Evolutionary conservation across 306 rosid species (phyloP).

Genomic region (Prunus dulcis): DNA sequence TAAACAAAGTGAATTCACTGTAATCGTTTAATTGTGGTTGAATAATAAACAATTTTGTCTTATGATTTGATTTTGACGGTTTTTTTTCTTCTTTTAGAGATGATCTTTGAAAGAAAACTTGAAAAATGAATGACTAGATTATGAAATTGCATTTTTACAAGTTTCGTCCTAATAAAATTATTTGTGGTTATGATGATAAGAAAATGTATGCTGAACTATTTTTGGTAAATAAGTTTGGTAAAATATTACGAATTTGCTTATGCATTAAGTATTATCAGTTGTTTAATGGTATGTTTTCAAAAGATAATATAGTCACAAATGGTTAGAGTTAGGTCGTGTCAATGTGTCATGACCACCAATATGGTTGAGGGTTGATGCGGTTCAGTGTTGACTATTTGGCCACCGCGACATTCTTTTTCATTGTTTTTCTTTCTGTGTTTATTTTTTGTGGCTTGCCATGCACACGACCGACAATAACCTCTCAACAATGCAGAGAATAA

Average conservation of each 20-base stretch:
- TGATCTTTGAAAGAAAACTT: too few relatives aligned
- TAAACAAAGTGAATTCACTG: too few relatives aligned
- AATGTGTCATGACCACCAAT: not conserved
- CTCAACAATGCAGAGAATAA: not conserved
- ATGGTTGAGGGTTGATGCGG: slow-evolving; percentile 1
- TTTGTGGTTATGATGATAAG: too few relatives aligned
- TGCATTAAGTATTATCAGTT: not conserved
- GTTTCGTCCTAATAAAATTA: too few relatives aligned
- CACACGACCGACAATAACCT: not conserved
- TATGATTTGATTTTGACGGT: too few relatives aligned
- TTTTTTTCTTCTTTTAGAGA: too few relatives aligned
- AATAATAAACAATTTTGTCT: too few relatives aligned
- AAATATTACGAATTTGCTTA: not conserved
- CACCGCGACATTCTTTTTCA: not conserved
- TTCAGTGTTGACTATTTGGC: not conserved
- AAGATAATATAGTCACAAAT: not conserved
- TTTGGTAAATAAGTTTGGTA: not conserved
- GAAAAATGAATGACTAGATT: too few relatives aligned
- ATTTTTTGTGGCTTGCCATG: not conserved
- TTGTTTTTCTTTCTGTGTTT: not conserved
- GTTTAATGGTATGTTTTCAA: too few relatives aligned
- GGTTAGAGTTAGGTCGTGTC: not conserved
- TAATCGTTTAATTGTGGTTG: too few relatives aligned
- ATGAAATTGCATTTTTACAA: too few relatives aligned
- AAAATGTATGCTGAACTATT: too few relatives aligned